Conservation (phyloP, 441 rosid genomes). For the Omphalea diandra region DNA sequence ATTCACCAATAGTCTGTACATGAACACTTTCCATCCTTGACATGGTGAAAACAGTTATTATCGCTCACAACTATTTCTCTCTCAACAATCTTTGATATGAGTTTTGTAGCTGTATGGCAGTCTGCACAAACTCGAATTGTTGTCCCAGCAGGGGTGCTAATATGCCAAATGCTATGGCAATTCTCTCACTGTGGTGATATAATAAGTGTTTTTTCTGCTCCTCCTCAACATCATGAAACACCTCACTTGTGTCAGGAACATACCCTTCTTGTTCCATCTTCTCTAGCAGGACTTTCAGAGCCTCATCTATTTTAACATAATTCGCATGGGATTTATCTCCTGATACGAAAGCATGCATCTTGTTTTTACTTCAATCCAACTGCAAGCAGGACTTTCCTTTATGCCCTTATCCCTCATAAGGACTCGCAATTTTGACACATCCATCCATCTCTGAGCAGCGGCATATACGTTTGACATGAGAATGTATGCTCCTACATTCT, state of each 20-base stretch:
- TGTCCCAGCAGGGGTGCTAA: constrained; percentile 59
- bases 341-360: constrained; percentile 58
- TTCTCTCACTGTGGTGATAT: constrained; percentile 60
- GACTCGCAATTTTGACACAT: constrained; percentile 46
- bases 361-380: constrained; percentile 61
- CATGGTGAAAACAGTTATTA: constrained; percentile 74
- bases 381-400: constrained; percentile 46
- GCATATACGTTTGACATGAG: constrained; percentile 61
- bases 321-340: constrained; percentile 71
- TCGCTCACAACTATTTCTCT: constrained; percentile 73
- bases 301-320: constrained; percentile 41
- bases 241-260: constrained; percentile 58
- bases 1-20: constrained; percentile 77
- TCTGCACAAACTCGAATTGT: constrained; percentile 65
- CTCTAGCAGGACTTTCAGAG: constrained; percentile 45
- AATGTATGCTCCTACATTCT: constrained; percentile 60
- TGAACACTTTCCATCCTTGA: constrained; percentile 60
- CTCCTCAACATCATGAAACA: constrained; percentile 66
- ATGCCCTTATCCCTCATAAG: constrained; percentile 46
- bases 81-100: constrained; percentile 53
- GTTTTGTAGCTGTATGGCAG: constrained; percentile 65
- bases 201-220: constrained; percentile 81
- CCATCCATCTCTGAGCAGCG: constrained; percentile 54
- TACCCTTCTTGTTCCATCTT: constrained; percentile 77
- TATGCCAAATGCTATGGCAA: constrained; percentile 77